phyloP scores from a whole-genome alignment of 192 early-diverging fungal genomes.

The Entomortierella parvispora region DNA sequence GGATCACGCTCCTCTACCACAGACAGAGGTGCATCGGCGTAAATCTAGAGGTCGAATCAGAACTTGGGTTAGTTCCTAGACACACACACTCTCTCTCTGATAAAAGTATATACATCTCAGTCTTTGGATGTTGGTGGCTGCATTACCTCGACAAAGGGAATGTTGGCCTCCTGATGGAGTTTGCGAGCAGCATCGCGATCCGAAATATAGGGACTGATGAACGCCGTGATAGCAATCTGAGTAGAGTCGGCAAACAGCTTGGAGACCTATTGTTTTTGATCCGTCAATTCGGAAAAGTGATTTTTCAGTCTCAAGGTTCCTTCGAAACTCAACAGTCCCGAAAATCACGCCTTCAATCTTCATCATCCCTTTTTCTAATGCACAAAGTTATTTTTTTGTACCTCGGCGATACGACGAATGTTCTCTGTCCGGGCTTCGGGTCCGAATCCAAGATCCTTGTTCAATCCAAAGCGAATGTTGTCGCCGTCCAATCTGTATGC shows the following conservation, averaged over 20 bases:
- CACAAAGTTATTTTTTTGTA: constrained; percentile 32
- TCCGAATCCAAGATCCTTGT: constrained; percentile 94
- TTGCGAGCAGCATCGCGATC: constrained; percentile 85
- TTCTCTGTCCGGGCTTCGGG: constrained; percentile 93
- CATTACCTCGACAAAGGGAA: constrained; percentile 87
- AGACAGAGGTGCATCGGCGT: constrained; percentile 85
- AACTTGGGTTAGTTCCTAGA: too few species aligned
- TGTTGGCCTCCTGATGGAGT: constrained; percentile 76
- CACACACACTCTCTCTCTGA: too few species aligned
- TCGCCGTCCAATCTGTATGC: constrained; percentile 96
- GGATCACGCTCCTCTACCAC: constrained; percentile 93
- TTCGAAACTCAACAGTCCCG: too few species aligned
- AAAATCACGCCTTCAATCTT: neutral
- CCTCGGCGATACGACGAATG: constrained; percentile 94
- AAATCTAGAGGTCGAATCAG: constrained; percentile 62
- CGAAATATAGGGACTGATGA: constrained; percentile 88
- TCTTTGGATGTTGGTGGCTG: too few species aligned
- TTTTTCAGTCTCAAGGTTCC: too few species aligned
- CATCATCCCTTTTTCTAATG: too few species aligned
- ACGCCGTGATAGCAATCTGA: constrained; percentile 84
- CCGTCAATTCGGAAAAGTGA: too few species aligned
- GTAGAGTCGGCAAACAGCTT: constrained; percentile 94
- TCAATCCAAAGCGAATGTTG: constrained; percentile 97
- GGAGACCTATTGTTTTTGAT: constrained; percentile 71
- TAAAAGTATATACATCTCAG: too few species aligned